Evolutionary conservation across 306 rosid species (phyloP), one percentile per base, ranked within the genome.

Genomic region (Ceratonia siliqua): DNA sequence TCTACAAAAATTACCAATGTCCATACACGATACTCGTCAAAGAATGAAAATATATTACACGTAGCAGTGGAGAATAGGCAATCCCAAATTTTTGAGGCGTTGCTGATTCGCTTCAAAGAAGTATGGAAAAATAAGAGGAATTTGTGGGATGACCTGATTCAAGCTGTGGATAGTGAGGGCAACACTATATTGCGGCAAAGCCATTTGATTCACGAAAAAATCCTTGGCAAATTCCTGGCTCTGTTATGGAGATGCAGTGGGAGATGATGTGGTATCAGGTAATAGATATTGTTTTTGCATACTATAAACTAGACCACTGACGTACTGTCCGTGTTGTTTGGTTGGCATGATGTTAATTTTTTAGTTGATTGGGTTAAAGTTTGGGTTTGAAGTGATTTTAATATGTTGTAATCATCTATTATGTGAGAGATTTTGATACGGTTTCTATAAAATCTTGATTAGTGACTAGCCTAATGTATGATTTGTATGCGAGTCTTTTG

Each of bases 161-260:
- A 0, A 1, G 18, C 25, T 14, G 5, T 68, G 10, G 75, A 68
- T 25, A 2, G 1, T 6, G 5, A 56, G 0, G 75, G 42, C 25
- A 77, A 77, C 21, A 77, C 21, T 12, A 57, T 35, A 9, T 14
- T 68, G 70, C 70, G n/a, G 75, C 81, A 0, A 45, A 22, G 41
- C 6, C 32, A 2, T 33, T 12, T 1, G 5, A 5, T 5, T 39
- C 49, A 8, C 0, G 0, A 0, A 0, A 2, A 5, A 25, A 15
- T 28, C 36, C 48, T n/a, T 68, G 81, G 81, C 61, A 17, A 14
- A 49, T 76, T 5, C 65, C 18, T 54, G 75, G 81, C 6, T 3
- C 6, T 1, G 81, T 75, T 2, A 28, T 45, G 66, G 73, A 65
- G 59, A 50, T 65, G 80, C 65, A 64, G n/a, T 54, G 67, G 73